These are phyloP conservation scores for Heliamphora exappendiculata DNA, from an alignment of 148 eudicot genomes.

Conservation along the genomic window DNA sequence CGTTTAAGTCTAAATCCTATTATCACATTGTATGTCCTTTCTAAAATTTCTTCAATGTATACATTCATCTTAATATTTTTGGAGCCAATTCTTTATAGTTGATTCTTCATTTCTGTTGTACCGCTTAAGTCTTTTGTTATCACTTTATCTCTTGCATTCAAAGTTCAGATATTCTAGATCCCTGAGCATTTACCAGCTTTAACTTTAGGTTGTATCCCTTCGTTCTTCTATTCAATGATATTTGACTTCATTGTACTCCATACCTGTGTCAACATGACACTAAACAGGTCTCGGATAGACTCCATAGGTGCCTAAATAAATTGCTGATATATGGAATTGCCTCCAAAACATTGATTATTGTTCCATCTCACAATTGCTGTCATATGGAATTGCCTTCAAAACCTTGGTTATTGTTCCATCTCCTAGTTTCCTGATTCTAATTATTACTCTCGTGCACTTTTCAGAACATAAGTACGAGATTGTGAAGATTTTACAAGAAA, in stretches of 20 bases:
- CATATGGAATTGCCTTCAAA: too few species aligned
- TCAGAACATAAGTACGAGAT: constrained; percentile 67
- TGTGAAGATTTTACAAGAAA: constrained; percentile 61
- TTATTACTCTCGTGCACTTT: constrained; percentile 4
- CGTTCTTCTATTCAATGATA: neutral
- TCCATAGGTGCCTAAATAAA: too few species aligned
- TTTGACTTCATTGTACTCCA: neutral
- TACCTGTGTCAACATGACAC: neutral
- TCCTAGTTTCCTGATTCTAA: constrained; percentile 14
- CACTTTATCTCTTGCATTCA: neutral
- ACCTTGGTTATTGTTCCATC: too few species aligned
- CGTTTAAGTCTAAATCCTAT: neutral
- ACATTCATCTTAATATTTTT: neutral
- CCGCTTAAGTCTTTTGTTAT: neutral
- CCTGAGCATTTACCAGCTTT: neutral
- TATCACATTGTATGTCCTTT: neutral
- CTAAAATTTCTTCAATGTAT: neutral
- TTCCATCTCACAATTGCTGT: too few species aligned
- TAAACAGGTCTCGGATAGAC: neutral
- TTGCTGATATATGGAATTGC: too few species aligned
- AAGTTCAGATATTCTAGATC: neutral
- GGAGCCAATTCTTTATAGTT: neutral
- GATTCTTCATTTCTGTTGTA: neutral
- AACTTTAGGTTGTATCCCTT: neutral
- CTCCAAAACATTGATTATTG: too few species aligned